These are phyloP conservation scores for Clonostachys chloroleuca DNA, from an alignment of 2,329 filamentous ascomycete species.

Conservation along the genomic window DNA sequence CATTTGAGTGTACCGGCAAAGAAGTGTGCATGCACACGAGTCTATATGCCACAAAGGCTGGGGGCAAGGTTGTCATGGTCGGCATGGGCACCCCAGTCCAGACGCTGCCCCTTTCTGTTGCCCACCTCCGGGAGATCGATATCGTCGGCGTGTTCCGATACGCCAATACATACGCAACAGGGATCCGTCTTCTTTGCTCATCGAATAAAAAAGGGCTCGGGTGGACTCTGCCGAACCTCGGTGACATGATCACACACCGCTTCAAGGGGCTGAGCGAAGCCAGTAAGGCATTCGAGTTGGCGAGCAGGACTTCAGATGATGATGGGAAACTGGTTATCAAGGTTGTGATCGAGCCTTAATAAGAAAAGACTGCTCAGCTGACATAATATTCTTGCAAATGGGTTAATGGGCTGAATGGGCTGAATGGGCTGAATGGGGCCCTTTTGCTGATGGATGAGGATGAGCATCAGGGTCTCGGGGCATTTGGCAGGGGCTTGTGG, in stretches of 20 bases:
- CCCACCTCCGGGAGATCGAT: conserved; percentile 71
- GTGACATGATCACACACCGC: conserved; percentile 70
- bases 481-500: no score
- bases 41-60: conserved; percentile 67
- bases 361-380: no score
- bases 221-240: conserved; percentile 53
- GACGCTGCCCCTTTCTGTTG: conserved; percentile 68
- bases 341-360: conserved; percentile 54
- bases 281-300: conserved; percentile 64
- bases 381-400: no score
- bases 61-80: conserved; percentile 71
- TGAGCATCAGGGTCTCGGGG: no score
- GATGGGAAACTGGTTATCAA: conserved; percentile 68
- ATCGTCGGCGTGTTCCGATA: conserved; percentile 77
- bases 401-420: no score
- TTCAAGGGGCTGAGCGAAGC: conserved; percentile 61
- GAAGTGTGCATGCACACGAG: conserved; percentile 70
- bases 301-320: conserved; percentile 62
- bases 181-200: conserved; percentile 57
- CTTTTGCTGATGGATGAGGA: no score
- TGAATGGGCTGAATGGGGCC: no score
- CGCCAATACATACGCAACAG: conserved; percentile 69
- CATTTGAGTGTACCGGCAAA: conserved; percentile 76
- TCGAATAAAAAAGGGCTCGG: conserved; percentile 29
- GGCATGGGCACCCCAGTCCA: conserved; percentile 78